Percentiles rank a stretch among this genome's conserved stretches.
Evolutionary conservation across 1,284 basidiomycete genomes (phyloP).

Genomic region (Papiliotrema nemorosa): DNA sequence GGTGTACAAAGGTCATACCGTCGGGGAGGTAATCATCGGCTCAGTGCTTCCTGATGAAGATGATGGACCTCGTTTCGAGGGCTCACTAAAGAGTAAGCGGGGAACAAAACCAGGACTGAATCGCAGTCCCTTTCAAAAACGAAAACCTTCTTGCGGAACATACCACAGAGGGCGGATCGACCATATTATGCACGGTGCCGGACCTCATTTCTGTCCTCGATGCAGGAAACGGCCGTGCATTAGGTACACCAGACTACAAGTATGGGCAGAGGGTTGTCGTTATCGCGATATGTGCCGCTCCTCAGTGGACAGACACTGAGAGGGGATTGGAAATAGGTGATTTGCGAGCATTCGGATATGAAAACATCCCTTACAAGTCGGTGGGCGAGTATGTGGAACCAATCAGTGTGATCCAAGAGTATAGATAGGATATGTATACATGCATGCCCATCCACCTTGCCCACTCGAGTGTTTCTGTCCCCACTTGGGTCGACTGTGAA

Average conservation of each 20-base stretch:
- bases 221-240: constrained; percentile 55
- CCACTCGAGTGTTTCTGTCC: neutral
- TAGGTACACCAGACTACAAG: constrained; percentile 50
- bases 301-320: constrained; percentile 57
- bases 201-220: constrained; percentile 58
- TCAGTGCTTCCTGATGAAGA: constrained; percentile 52
- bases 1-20: constrained; percentile 54
- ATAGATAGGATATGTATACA: constrained; percentile 43
- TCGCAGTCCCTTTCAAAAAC: constrained; percentile 57
- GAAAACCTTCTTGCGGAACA: constrained; percentile 56
- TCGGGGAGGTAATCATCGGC: constrained; percentile 55
- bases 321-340: constrained; percentile 53
- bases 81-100: constrained; percentile 2
- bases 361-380: constrained; percentile 31
- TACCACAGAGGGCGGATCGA: constrained; percentile 32
- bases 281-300: constrained; percentile 57
- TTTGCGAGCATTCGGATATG: constrained; percentile 29
- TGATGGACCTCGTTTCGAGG: constrained; percentile 2
- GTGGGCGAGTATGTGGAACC: constrained; percentile 42
- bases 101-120: neutral
- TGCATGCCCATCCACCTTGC: neutral
- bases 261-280: constrained; percentile 60
- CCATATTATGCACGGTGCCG: constrained; percentile 53
- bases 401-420: constrained; percentile 44
- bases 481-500: neutral